phyloP scores from a whole-genome alignment of 208 protist genomes.

The Angomonas ambiguus region DNA sequence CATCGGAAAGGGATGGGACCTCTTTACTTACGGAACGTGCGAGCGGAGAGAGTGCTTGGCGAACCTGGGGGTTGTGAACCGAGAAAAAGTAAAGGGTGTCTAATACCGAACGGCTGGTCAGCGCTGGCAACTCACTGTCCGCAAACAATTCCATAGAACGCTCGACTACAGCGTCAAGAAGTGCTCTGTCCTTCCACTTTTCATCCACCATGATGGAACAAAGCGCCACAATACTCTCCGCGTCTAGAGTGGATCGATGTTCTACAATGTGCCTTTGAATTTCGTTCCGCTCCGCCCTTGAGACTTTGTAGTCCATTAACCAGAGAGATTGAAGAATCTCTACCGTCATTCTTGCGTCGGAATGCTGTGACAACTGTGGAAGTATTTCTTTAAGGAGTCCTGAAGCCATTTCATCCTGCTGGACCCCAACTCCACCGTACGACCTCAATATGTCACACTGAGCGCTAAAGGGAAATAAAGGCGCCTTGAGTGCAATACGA shows the following conservation, averaged over 20 bases:
- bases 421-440: constrained; percentile 47
- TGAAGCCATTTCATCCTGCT: constrained; percentile 24
- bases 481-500: constrained; percentile 19
- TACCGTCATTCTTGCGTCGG: constrained; percentile 39
- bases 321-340: constrained; percentile 59
- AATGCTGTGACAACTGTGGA: constrained; percentile 21
- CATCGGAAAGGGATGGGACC: constrained; percentile 44
- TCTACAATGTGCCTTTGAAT: constrained; percentile 38
- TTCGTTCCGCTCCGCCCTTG: background rate
- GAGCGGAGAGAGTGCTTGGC: constrained; percentile 46
- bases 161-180: constrained; percentile 48
- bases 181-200: constrained; percentile 34
- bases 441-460: constrained; percentile 55
- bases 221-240: constrained; percentile 40
- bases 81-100: constrained; percentile 51
- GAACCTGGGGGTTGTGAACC: constrained; percentile 42
- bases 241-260: constrained; percentile 33
- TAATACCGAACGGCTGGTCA: constrained; percentile 44
- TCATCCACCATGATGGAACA: constrained; percentile 48
- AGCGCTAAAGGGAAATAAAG: constrained; percentile 44
- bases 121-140: constrained; percentile 28
- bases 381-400: constrained; percentile 28
- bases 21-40: constrained; percentile 76
- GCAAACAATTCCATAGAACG: constrained; percentile 34
- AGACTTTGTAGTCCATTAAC: constrained; percentile 39